Percentiles rank a stretch among this genome's conserved stretches.
Conservation (phyloP, 129 eudicot species). For the Lactuca saligna region DNA sequence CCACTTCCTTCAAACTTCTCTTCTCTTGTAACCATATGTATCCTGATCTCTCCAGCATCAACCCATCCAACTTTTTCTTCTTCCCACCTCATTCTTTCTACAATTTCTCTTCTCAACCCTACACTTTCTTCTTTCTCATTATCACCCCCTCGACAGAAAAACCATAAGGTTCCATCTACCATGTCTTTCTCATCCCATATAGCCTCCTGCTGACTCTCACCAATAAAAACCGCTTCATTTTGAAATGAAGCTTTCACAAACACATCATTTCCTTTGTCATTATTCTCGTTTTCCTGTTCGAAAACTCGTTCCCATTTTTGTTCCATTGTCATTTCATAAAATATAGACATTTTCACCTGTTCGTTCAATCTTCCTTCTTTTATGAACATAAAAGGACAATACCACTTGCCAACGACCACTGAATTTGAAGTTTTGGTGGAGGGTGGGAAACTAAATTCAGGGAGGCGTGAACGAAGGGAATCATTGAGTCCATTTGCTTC, state of each 20-base stretch:
- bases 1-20: constrained; percentile 41
- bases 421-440: constrained; percentile 33
- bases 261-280: constrained; percentile 19
- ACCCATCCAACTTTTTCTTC: constrained; percentile 70
- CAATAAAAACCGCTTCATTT: constrained; percentile 38
- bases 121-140: constrained; percentile 32
- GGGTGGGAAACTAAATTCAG: constrained; percentile 32
- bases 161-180: constrained; percentile 34
- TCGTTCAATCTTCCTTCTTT: constrained; percentile 43
- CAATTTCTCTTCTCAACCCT: constrained; percentile 48
- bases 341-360: constrained; percentile 49
- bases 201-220: constrained; percentile 46
- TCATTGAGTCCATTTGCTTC: constrained; percentile 56
- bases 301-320: constrained; percentile 62
- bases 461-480: constrained; percentile 52
- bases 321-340: constrained; percentile 53
- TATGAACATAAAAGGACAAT: constrained; percentile 70
- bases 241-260: constrained; percentile 26
- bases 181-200: constrained; percentile 37
- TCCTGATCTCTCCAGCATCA: constrained; percentile 35
- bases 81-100: constrained; percentile 61
- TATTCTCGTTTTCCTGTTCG: constrained; percentile 21
- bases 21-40: constrained; percentile 39
- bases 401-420: constrained; percentile 72
- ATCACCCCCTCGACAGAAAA: constrained; percentile 11